Percentiles rank a stretch among this genome's conserved stretches.
Conservation (phyloP, 1,284 basidiomycete species). For the Phaffia rhodozyma region DNA sequence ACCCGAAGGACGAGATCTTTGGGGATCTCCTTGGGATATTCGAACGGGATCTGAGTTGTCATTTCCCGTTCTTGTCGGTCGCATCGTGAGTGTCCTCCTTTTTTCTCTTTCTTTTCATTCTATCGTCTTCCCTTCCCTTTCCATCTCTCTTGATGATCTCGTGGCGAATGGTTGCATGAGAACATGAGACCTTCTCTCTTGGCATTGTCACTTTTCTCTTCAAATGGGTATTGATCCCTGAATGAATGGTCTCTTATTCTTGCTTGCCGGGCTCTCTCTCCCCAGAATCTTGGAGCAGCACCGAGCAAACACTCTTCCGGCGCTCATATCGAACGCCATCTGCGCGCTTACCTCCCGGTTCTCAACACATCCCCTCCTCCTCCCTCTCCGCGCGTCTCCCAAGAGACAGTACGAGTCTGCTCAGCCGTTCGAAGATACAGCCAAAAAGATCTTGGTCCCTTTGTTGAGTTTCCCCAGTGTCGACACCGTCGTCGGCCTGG, state of each 20-base stretch:
- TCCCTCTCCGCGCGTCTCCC: neutral
- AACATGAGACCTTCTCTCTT: neutral
- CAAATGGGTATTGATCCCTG: too few species aligned
- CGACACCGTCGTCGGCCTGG: slow-evolving; percentile 4
- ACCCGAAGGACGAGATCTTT: slow-evolving; percentile 5
- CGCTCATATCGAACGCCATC: slow-evolving; percentile 13
- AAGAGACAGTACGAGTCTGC: neutral
- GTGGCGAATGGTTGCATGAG: neutral
- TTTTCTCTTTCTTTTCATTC: neutral
- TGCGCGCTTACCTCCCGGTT: slow-evolving; percentile 15
- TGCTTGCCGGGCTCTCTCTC: neutral
- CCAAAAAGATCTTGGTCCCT: slow-evolving; percentile 12
- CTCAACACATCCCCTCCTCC: slow-evolving; percentile 7
- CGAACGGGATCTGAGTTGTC: slow-evolving; percentile 3
- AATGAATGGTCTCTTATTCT: neutral
- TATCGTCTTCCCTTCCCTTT: neutral
- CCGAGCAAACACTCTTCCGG: slow-evolving; percentile 8
- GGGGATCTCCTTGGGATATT: slow-evolving; percentile 11
- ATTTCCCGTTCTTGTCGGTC: slow-evolving; percentile 9
- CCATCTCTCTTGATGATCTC: neutral
- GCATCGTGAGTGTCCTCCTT: neutral
- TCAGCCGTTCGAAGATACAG: slow-evolving; percentile 12
- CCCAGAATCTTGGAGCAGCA: slow-evolving; percentile 5
- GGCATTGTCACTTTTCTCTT: neutral
- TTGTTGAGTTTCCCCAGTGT: slow-evolving; percentile 12